Evolutionary conservation across 176 grass and related monocot genomes (phyloP), one percentile per base, ranked within the genome.

Genomic region (Poa annua): DNA sequence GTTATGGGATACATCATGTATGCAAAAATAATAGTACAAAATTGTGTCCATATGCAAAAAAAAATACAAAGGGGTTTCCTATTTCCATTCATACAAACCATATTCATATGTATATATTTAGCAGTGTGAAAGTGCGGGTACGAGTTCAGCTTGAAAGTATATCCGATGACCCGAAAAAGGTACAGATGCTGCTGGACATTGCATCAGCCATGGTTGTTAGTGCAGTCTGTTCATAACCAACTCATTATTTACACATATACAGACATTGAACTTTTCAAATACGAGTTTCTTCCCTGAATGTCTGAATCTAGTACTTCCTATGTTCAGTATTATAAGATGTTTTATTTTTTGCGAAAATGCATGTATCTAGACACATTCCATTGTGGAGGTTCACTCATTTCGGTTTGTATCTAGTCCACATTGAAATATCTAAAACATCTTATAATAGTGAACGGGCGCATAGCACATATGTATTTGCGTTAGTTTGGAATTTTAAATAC

Each of bases 111-210:
- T 20, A 50, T 77, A 76, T 61, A 26, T 33, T 47, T 24, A 63
- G 54, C 14, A 41, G 11, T 15, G 13, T 33, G 14, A 33, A 66
- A 45, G 11, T 71, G 36, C 54, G 8, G 56, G 53, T 57, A 19
- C 10, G 14, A 78, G 52, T 83, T 83, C 34, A 53, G 33, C 72
- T 36, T 52, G 21, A 62, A 8, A 63, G 21, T 57, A 54, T 21
- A 83, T 56, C 71, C 64, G 49, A 77, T 71, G 49, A 0, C 15
- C 45, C 11, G 77, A 78, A 82, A 25, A 68, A 26, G 11, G 20
- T 51, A 83, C 53, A 81, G 48, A 56, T 68, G 24, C 49, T 76
- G 63, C 44, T 61, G 60, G 35, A 53, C 26, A 71, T 87, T 53
- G 74, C 20, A 59, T 62, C 52, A 62, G 7, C 25, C 66, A 52